phyloP scores from a whole-genome alignment of 2,329 filamentous ascomycete genomes.

The Botrytis elliptica region DNA sequence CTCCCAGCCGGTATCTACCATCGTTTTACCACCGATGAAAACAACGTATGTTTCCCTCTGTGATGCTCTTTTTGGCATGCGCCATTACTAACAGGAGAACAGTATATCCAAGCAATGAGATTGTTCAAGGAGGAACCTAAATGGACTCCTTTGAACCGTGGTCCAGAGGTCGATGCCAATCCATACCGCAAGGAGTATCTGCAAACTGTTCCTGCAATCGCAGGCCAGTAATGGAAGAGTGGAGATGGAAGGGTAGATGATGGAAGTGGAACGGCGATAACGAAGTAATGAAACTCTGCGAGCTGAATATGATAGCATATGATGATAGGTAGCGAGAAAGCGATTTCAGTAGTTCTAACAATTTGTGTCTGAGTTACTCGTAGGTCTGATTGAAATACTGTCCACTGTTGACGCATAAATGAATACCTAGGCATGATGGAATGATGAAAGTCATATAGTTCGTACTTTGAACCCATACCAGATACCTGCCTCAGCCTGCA shows the following conservation, averaged over 20 bases:
- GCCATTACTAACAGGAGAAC: slow-evolving; percentile 16
- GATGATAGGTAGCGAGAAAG: background rate
- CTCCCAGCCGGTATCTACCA: slow-evolving; percentile 95
- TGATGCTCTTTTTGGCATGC: background rate
- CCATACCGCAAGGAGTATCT: slow-evolving; percentile 77
- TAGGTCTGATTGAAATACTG: background rate
- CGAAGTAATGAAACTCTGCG: slow-evolving; percentile 1
- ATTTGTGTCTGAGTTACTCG: background rate
- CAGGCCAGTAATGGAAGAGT: slow-evolving; percentile 18
- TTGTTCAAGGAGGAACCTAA: slow-evolving; percentile 98
- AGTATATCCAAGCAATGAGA: slow-evolving; percentile 96
- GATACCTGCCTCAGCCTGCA: no score
- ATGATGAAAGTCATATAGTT: background rate
- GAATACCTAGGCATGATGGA: background rate
- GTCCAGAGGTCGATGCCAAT: slow-evolving; percentile 74
- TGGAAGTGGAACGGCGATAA: background rate
- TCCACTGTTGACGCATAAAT: background rate
- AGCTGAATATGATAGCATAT: background rate
- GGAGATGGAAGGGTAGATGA: background rate
- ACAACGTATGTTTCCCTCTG: slow-evolving; percentile 65
- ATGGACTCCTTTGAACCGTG: slow-evolving; percentile 91
- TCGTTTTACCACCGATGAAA: slow-evolving; percentile 89
- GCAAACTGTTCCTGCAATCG: slow-evolving; percentile 26
- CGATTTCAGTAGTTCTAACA: background rate
- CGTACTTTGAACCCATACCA: background rate